Base-by-base conservation (phyloP, 495 filamentous ascomycete species). In the Rhizodiscina lignyota region DNA sequence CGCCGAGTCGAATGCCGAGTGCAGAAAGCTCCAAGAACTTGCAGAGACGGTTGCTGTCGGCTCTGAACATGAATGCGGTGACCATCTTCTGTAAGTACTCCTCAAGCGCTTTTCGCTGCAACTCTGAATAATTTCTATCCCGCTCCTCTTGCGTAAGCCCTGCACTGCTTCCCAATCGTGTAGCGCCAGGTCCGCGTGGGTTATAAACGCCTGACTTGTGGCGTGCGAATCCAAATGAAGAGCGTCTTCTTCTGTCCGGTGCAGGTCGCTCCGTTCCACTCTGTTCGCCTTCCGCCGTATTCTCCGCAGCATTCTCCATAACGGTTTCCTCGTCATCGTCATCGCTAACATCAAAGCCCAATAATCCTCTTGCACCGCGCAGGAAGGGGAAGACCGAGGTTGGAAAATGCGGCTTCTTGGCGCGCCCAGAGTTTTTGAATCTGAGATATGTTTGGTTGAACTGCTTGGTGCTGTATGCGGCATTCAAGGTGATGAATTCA, bases 21-120 rank as follows among this genome's bases (percentile, higher is more conserved):
- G 91, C 85, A 38, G 89, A 96, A 3, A 99, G 55, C 53, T 99
- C 89, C 10, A 99, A 61, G 51, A 99, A 99, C 47, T 86, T 87
- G 60, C 89, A 99, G 10, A 99, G 61, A 10, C 89, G 74, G 48
- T 94, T 99, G 55, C 84, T 93, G 48, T 94, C 91, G 12, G 89
- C 72, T 30, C 89, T 72, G 58, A 99, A 96, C 45, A 96, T 94
- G 45, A 96, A 69, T 65, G 82, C 91, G 15, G 79, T 68, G 18
- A 93, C 92, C 74, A 96, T 77, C 46, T 86, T 78, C 45, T 87
- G 81, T n/a, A 99, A 61, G 51, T 99, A 99, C 22, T 68, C 69
- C 51, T 94, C 89, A 8, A 99, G 62, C 45, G 83, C 85, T 53
- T 73, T 78, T 34, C 87, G 70, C 52, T 94, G 85, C 33, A 73